These are phyloP conservation scores for Candida caryicola DNA, from an alignment of 805 yeast genomes.

Conservation along the genomic window DNA sequence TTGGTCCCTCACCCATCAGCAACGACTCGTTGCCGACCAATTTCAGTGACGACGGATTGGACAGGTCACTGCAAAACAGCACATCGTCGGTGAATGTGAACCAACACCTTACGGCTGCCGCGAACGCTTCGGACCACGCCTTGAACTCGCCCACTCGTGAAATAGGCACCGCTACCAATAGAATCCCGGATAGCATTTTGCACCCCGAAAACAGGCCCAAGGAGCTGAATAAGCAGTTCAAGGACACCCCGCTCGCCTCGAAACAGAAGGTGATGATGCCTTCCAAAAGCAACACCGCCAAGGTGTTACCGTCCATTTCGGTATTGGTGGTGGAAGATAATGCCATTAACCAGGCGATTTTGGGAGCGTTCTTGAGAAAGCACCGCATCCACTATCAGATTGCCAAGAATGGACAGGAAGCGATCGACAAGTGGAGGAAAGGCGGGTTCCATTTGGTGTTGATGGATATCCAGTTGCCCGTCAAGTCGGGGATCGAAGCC, in stretches of 20 bases:
- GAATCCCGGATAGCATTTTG: neutral
- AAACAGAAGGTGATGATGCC: constrained; percentile 4
- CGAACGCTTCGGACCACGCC: neutral
- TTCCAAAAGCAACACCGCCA: constrained; percentile 43
- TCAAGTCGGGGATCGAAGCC: constrained; percentile 92
- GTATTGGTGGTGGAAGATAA: constrained; percentile 96
- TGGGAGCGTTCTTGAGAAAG: constrained; percentile 82
- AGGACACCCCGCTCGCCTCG: neutral
- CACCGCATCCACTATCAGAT: constrained; percentile 81
- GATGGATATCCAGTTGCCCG: constrained; percentile 97
- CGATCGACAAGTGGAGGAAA: constrained; percentile 87
- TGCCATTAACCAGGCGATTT: constrained; percentile 86
- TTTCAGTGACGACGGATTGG: neutral
- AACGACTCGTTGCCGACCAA: neutral
- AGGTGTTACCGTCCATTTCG: constrained; percentile 82
- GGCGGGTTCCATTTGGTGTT: constrained; percentile 94
- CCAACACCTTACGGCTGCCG: too few relatives aligned
- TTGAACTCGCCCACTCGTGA: neutral
- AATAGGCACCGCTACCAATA: neutral
- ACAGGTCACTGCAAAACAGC: neutral
- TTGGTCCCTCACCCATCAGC: neutral
- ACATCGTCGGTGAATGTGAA: neutral
- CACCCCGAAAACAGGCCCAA: neutral
- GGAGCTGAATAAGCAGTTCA: constrained; percentile 1
- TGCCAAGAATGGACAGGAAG: constrained; percentile 93